Evolutionary conservation across 2,329 filamentous ascomycete genomes (phyloP).

Genomic region (Talaromyces sp.): DNA sequence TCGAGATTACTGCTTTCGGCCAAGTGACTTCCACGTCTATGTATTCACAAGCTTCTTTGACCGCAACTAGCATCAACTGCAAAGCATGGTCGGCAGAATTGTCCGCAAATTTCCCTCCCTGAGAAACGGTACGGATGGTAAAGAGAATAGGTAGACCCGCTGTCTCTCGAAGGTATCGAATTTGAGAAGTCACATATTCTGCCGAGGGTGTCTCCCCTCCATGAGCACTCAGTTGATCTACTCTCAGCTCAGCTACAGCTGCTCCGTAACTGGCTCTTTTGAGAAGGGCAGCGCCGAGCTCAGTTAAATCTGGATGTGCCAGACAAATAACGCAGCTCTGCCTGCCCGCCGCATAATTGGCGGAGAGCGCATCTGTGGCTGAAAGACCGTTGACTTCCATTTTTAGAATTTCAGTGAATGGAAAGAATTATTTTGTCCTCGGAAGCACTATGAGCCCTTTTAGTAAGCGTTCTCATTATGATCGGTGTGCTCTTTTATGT

Average conservation of each 20-base stretch:
- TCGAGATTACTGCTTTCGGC: background rate
- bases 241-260: background rate
- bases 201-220: background rate
- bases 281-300: background rate
- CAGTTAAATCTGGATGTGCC: background rate
- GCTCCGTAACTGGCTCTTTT: background rate
- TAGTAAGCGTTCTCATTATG: no score
- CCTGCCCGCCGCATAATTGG: background rate
- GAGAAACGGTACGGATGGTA: background rate
- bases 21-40: slow-evolving; percentile 3
- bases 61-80: background rate
- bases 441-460: no score
- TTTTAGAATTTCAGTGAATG: no score
- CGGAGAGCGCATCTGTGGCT: background rate
- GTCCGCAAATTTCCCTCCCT: slow-evolving; percentile 1
- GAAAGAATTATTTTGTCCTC: no score
- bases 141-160: background rate
- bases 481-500: no score
- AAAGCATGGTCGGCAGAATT: background rate
- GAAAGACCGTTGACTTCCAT: no score
- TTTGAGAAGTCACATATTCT: background rate
- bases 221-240: background rate
- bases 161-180: background rate
- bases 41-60: background rate
- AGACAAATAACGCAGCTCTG: slow-evolving; percentile 1